phyloP scores from a whole-genome alignment of 1,284 basidiomycete genomes.

The Phenoliferia sp. region DNA sequence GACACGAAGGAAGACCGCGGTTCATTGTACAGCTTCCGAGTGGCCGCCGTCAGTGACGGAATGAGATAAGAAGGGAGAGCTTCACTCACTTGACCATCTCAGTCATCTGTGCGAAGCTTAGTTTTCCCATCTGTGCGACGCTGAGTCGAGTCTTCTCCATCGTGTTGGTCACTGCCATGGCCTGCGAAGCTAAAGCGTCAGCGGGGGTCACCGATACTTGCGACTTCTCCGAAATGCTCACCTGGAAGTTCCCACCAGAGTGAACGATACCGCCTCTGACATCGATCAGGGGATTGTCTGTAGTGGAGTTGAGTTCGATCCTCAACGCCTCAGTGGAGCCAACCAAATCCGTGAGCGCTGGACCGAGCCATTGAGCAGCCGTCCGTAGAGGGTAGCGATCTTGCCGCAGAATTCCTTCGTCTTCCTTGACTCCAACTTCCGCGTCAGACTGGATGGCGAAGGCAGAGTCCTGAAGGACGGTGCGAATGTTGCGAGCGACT shows the following conservation, averaged over 20 bases:
- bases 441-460: constrained; percentile 61
- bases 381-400: constrained; percentile 75
- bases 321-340: constrained; percentile 59
- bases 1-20: constrained; percentile 69
- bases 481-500: constrained; percentile 61
- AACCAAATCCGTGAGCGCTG: constrained; percentile 75
- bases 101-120: constrained; percentile 75
- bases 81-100: constrained; percentile 61
- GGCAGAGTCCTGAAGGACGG: constrained; percentile 58
- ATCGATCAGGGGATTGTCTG: constrained; percentile 70
- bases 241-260: constrained; percentile 80
- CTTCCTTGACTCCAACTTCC: constrained; percentile 61
- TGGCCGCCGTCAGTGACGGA: not conserved
- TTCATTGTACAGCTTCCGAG: constrained; percentile 60
- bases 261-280: constrained; percentile 61
- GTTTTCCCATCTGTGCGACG: constrained; percentile 73
- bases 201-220: constrained; percentile 46
- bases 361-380: constrained; percentile 77
- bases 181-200: constrained; percentile 2
- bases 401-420: constrained; percentile 63
- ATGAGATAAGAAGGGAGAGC: not conserved
- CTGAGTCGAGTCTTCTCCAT: constrained; percentile 83
- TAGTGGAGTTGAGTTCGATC: constrained; percentile 83
- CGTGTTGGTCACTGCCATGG: constrained; percentile 73
- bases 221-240: not conserved